Conservation (phyloP, 306 rosid genomes). For the Pyrus communis region DNA sequence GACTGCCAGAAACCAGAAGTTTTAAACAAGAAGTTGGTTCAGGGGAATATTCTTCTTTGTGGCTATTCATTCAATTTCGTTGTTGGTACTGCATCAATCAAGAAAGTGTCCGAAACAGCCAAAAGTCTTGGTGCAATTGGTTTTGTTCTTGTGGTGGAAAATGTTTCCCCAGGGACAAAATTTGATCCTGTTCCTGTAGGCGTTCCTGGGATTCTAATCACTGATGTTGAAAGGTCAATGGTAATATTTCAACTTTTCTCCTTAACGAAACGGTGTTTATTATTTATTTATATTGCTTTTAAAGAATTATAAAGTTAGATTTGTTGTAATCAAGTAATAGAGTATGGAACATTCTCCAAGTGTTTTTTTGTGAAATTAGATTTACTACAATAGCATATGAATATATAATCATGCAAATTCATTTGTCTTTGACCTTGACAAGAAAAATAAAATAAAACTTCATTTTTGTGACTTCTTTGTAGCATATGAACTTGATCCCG, state of each 20-base stretch:
- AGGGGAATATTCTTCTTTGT: conserved; percentile 95
- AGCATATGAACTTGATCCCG: background rate
- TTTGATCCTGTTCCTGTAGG: conserved; percentile 95
- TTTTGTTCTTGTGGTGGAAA: conserved; percentile 95
- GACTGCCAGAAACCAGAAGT: conserved; percentile 96
- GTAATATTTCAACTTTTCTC: conserved; percentile 30
- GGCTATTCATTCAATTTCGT: conserved; percentile 98
- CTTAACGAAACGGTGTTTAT: background rate
- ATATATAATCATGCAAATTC: background rate
- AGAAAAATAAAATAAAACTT: background rate
- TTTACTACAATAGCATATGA: background rate
- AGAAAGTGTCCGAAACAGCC: conserved; percentile 86
- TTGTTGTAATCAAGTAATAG: background rate
- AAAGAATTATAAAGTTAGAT: background rate
- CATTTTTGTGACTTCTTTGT: background rate
- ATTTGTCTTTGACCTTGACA: background rate
- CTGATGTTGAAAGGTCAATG: conserved; percentile 73
- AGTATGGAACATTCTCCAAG: background rate
- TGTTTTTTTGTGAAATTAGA: background rate
- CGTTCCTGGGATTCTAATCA: conserved; percentile 83
- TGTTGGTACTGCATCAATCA: conserved; percentile 75
- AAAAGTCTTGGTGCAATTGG: conserved; percentile 94
- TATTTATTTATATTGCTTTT: background rate
- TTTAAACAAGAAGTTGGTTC: conserved; percentile 75
- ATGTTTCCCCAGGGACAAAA: conserved; percentile 80